Percentiles rank a stretch among this genome's conserved stretches.
Conservation (phyloP, 306 rosid species). For the Lathyrus sativus region DNA sequence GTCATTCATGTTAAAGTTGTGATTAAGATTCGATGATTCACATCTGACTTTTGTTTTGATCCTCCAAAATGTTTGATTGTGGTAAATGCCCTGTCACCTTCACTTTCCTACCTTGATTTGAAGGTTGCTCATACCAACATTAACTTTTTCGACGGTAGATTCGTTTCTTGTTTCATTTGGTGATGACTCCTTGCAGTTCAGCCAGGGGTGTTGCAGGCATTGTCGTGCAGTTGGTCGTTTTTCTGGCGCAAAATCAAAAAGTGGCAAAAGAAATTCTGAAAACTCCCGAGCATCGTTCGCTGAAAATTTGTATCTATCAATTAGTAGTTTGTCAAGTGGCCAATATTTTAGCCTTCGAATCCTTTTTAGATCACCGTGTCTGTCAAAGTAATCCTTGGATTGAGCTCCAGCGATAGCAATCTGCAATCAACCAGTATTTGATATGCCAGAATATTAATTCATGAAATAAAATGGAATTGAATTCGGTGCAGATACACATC, state of each 20-base stretch:
- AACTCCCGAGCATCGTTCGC: slow-evolving; percentile 69
- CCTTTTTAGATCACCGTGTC: slow-evolving; percentile 93
- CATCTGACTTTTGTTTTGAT: background rate
- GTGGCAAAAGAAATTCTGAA: slow-evolving; percentile 69
- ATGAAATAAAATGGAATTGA: slow-evolving; percentile 12
- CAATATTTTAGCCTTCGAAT: slow-evolving; percentile 85
- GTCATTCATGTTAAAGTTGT: slow-evolving; percentile 34
- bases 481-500: background rate
- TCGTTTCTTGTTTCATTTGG: slow-evolving; percentile 51
- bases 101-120: slow-evolving; percentile 75
- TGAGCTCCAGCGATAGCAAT: slow-evolving; percentile 72
- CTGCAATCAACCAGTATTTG: slow-evolving; percentile 53
- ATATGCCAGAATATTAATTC: slow-evolving; percentile 25
- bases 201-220: slow-evolving; percentile 87
- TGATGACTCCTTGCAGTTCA: slow-evolving; percentile 43
- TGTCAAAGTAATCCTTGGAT: slow-evolving; percentile 85
- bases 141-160: slow-evolving; percentile 53
- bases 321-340: slow-evolving; percentile 70
- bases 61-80: background rate
- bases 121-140: slow-evolving; percentile 78
- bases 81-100: slow-evolving; percentile 29
- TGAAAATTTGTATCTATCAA: slow-evolving; percentile 72
- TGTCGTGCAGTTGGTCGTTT: slow-evolving; percentile 92
- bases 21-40: background rate
- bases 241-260: slow-evolving; percentile 81